Evolutionary conservation across 2,329 filamentous ascomycete genomes (phyloP), one percentile per base, ranked within the genome.

Genomic region (Colletotrichum ledebouriae): DNA sequence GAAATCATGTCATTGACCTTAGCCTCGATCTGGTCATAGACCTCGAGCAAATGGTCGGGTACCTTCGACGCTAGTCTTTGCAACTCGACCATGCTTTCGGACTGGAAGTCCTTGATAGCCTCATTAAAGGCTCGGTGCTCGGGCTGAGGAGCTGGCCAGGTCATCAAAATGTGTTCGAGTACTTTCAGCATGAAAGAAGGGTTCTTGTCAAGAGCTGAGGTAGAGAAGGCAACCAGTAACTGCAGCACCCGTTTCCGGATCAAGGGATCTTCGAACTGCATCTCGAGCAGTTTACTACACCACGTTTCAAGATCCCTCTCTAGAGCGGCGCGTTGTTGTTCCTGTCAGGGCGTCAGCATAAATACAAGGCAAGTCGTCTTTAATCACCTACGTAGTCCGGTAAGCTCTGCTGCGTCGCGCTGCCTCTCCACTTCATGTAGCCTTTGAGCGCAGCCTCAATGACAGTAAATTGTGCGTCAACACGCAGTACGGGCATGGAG

Each of bases 361-460:
- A 22, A 12, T 33, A 15, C 10, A 11, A 41, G 13, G 10, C 4
- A n/a, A 34, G 13, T 17, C 12, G 12, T 15, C 12, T n/a, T 34
- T n/a, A 3, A 25, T 12, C 22, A 59, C 68, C 55, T 34, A 72
- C 62, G 49, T 65, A 66, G n/a, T 71, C 60, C 2, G 71, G 65
- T 33, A 69, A 69, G 34, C 70, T 64, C 44, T 63, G 68, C 15
- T 72, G 73, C 3, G 69, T 70, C 13, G 64, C 66, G 46, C 56
- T 72, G 42, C 68, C 74, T 71, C 84, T 86, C 93, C 94, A 97
- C 76, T 93, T 94, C 72, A 90, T 88, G 73, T 94, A 97, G 1
- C 95, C 96, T 76, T 94, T 97, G 34, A 98, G 82, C 1, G 93
- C 92, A 29, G 94, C 91, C 76, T 98, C 93, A 2, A 98, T 91